These are phyloP conservation scores for Triadica sebifera DNA, from an alignment of 345 rosid species.

Conservation along the genomic window DNA sequence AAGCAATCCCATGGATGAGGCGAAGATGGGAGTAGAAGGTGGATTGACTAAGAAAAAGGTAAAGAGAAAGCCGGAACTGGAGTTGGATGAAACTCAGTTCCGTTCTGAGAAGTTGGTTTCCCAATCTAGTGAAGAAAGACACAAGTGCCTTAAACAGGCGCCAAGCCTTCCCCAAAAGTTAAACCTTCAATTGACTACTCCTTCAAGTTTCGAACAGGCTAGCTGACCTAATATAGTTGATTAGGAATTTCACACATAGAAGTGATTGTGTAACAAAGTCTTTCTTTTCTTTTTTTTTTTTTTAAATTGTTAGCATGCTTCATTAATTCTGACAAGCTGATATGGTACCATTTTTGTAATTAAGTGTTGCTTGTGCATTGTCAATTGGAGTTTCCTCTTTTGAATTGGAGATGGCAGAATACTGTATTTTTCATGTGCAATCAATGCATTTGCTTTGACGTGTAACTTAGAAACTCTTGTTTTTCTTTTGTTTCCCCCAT, in stretches of 20 bases:
- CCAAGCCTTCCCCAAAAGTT: slow-evolving; percentile 32
- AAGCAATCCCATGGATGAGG: slow-evolving; percentile 42
- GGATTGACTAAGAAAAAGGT: slow-evolving; percentile 43
- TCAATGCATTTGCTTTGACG: slow-evolving; percentile 5
- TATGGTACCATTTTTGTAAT: slow-evolving; percentile 37
- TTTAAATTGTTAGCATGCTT: slow-evolving; percentile 8
- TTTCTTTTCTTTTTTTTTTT: background rate
- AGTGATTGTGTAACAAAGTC: slow-evolving; percentile 12
- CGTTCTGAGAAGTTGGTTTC: slow-evolving; percentile 22
- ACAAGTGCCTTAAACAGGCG: slow-evolving; percentile 34
- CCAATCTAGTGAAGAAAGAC: slow-evolving; percentile 35
- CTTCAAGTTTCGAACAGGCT: slow-evolving; percentile 44
- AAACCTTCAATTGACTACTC: slow-evolving; percentile 32
- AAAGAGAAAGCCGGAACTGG: slow-evolving; percentile 59
- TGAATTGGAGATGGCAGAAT: slow-evolving; percentile 8
- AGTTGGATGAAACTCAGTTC: slow-evolving; percentile 39
- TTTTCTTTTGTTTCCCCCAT: background rate
- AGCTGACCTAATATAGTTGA: slow-evolving; percentile 33
- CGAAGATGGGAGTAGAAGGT: slow-evolving; percentile 40
- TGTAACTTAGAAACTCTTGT: background rate
- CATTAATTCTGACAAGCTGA: slow-evolving; percentile 29
- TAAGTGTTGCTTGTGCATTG: slow-evolving; percentile 18
- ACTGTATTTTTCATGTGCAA: slow-evolving; percentile 5
- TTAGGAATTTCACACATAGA: slow-evolving; percentile 27
- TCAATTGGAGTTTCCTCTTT: slow-evolving; percentile 1